A percentile compares a stretch with the other conserved stretches of the same genome.
phyloP scores from a whole-genome alignment of 1,284 basidiomycete species.

The Malassezia nana region DNA sequence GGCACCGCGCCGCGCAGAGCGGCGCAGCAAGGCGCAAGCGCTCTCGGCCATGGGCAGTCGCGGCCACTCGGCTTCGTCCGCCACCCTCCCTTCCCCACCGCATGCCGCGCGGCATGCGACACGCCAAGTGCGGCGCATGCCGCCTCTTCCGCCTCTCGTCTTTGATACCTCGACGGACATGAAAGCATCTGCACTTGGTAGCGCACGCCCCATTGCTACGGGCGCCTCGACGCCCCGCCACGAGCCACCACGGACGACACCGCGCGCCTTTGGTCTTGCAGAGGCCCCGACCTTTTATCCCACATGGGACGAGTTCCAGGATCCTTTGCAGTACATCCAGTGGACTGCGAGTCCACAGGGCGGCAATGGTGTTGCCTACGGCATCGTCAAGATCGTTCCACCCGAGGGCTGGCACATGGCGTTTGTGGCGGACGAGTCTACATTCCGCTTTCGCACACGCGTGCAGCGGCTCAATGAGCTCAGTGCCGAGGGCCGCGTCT shows the following conservation, averaged over 20 bases:
- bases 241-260: conserved; percentile 24
- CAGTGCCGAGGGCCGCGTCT: conserved; percentile 89
- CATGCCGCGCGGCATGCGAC: conserved; percentile 10
- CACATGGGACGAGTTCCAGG: conserved; percentile 75
- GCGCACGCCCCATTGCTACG: conserved; percentile 26
- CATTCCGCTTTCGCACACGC: conserved; percentile 87
- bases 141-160: conserved; percentile 3
- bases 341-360: conserved; percentile 60
- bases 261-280: conserved; percentile 63
- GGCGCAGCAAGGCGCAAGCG: conserved; percentile 14
- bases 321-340: conserved; percentile 91
- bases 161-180: conserved; percentile 4
- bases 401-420: conserved; percentile 90
- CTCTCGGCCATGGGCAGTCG: conserved; percentile 6
- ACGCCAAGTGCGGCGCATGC: conserved; percentile 8
- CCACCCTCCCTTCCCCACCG: not conserved
- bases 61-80: not conserved
- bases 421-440: conserved; percentile 85
- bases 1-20: not conserved
- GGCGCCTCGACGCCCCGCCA: conserved; percentile 29
- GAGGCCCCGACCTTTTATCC: conserved; percentile 87
- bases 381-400: conserved; percentile 93
- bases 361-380: conserved; percentile 60
- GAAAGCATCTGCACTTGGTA: not conserved
- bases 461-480: conserved; percentile 91